These are phyloP conservation scores for Aureobasidium namibiae DNA, from an alignment of 2,329 filamentous ascomycete genomes.

Conservation along the genomic window DNA sequence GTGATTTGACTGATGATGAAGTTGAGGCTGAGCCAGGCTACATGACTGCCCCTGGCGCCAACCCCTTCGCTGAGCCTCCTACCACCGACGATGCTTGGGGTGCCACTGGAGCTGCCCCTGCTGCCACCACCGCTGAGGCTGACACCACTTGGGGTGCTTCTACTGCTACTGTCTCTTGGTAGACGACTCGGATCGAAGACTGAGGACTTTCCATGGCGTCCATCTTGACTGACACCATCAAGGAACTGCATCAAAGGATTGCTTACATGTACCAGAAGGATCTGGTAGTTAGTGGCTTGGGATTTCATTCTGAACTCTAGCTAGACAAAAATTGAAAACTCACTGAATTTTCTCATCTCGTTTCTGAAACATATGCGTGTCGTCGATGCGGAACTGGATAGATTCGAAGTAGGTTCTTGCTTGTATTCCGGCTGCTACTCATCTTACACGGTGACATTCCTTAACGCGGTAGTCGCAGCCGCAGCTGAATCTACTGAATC, in stretches of 20 bases:
- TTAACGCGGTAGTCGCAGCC: no score
- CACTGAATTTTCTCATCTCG: neutral
- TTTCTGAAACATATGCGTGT: no score
- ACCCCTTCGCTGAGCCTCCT: constrained; percentile 12
- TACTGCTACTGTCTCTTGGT: neutral
- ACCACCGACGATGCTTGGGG: constrained; percentile 17
- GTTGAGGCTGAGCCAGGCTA: constrained; percentile 13
- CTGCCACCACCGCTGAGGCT: neutral
- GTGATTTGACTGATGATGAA: constrained; percentile 42
- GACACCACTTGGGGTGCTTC: neutral
- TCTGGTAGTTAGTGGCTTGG: no score
- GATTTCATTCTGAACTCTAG: neutral
- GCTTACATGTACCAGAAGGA: no score
- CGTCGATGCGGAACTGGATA: no score
- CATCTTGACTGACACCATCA: no score
- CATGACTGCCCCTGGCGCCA: constrained; percentile 16
- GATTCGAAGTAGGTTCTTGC: no score
- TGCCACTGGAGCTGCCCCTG: constrained; percentile 8
- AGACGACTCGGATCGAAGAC: no score
- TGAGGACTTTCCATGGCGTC: no score
- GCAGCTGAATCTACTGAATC: no score
- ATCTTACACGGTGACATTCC: no score
- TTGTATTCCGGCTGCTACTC: no score
- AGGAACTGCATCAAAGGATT: neutral
- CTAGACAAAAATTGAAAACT: neutral